A percentile compares a stretch with the other conserved stretches of the same genome.
Conservation (phyloP, 306 rosid genomes). For the Sindora glabra region DNA sequence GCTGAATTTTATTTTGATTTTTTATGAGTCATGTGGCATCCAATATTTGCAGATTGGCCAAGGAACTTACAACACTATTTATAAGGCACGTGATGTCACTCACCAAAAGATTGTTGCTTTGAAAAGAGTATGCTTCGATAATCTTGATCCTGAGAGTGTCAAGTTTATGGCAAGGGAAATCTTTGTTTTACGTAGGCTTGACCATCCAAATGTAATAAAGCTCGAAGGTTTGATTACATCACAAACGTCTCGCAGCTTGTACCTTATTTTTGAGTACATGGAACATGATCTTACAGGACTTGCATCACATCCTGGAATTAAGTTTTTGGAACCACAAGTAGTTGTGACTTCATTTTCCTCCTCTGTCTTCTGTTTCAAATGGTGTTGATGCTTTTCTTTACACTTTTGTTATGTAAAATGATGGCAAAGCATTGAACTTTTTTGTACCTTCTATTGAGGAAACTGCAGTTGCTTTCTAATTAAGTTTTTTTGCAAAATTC, state of each 20-base stretch:
- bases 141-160: conserved; percentile 82
- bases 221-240: conserved; percentile 86
- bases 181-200: conserved; percentile 76
- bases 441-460: conserved; percentile 1
- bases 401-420: not conserved
- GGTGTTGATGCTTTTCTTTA: not conserved
- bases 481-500: conserved; percentile 13
- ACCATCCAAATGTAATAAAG: conserved; percentile 85
- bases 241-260: conserved; percentile 69
- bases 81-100: conserved; percentile 76
- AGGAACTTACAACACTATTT: conserved; percentile 90
- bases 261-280: conserved; percentile 91
- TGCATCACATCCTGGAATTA: conserved; percentile 53
- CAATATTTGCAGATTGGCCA: conserved; percentile 77
- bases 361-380: not conserved
- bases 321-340: conserved; percentile 90
- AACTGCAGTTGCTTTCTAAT: not conserved
- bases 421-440: not conserved
- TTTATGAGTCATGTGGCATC: conserved; percentile 12
- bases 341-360: conserved; percentile 4
- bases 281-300: conserved; percentile 97
- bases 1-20: not conserved
- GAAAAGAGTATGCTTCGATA: conserved; percentile 85
- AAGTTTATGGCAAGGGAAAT: conserved; percentile 97
- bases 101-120: conserved; percentile 64